These are phyloP conservation scores for Ogataea haglerorum DNA, from an alignment of 805 yeast genomes.

Conservation along the genomic window DNA sequence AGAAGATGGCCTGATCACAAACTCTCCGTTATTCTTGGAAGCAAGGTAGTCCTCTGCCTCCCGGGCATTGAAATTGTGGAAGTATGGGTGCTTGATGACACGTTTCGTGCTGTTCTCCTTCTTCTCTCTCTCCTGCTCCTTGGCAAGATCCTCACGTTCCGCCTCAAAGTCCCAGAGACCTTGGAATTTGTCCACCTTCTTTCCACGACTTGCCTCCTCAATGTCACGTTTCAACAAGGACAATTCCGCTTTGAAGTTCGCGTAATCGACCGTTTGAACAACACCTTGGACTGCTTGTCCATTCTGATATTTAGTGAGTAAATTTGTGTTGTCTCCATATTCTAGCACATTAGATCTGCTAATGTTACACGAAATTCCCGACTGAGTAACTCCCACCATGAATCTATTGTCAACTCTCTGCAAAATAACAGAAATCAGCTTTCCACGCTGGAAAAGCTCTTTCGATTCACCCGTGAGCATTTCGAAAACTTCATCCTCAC, in stretches of 20 bases:
- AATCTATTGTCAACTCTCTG: conserved; percentile 53
- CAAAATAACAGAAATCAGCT: conserved; percentile 71
- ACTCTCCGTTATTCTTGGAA: conserved; percentile 83
- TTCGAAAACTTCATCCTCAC: conserved; percentile 73
- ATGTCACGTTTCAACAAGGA: conserved; percentile 69
- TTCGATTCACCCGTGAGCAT: conserved; percentile 85
- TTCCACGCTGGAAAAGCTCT: conserved; percentile 63
- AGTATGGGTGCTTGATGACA: conserved; percentile 87
- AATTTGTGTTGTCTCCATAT: conserved; percentile 43
- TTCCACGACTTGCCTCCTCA: conserved; percentile 47
- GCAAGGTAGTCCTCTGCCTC: conserved; percentile 95
- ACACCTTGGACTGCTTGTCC: conserved; percentile 90
- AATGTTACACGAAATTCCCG: conserved; percentile 45
- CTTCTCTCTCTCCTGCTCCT: conserved; percentile 57
- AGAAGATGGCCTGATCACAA: conserved; percentile 92
- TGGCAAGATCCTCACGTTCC: conserved; percentile 61
- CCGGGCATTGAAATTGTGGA: conserved; percentile 71
- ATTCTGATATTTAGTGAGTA: conserved; percentile 39
- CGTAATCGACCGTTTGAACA: conserved; percentile 66
- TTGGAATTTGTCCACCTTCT: conserved; percentile 44
- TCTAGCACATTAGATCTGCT: conserved; percentile 37
- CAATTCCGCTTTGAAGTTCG: conserved; percentile 68
- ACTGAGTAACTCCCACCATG: conserved; percentile 45
- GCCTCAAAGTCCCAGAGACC: conserved; percentile 78
- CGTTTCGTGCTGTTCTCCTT: conserved; percentile 68